These are phyloP conservation scores for Geosmithia morbida DNA, from an alignment of 2,329 filamentous ascomycete species.

Conservation along the genomic window DNA sequence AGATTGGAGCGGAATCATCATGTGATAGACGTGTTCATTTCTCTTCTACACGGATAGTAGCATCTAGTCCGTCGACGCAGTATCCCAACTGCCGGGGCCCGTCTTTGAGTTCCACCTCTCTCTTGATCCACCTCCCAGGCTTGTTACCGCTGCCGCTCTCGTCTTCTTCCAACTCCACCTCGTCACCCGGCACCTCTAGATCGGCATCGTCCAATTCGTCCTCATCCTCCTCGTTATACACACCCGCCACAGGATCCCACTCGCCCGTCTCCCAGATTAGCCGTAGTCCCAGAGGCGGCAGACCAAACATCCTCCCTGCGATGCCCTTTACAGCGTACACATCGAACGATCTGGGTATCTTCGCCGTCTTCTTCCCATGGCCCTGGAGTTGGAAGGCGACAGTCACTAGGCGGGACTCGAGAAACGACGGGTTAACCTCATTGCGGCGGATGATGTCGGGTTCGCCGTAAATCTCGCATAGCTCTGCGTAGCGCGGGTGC, in stretches of 20 bases:
- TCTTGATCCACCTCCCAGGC: constrained; percentile 51
- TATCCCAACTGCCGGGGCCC: constrained; percentile 73
- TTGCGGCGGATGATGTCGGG: constrained; percentile 45
- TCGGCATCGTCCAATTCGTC: constrained; percentile 38
- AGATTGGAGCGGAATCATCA: not conserved
- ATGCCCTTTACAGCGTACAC: constrained; percentile 73
- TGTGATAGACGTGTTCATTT: not conserved
- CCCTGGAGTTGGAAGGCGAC: constrained; percentile 35
- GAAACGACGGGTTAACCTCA: constrained; percentile 58
- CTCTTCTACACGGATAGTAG: constrained; percentile 53
- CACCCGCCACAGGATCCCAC: constrained; percentile 62
- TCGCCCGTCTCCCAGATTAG: constrained; percentile 85
- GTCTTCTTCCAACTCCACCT: constrained; percentile 11
- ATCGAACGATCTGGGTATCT: constrained; percentile 63
- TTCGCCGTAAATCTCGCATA: constrained; percentile 65
- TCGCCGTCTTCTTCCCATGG: constrained; percentile 16
- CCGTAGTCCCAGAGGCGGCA: constrained; percentile 47
- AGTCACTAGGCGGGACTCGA: constrained; percentile 62
- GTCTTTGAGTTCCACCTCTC: constrained; percentile 68
- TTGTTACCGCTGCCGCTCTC: constrained; percentile 9
- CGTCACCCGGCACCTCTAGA: constrained; percentile 15
- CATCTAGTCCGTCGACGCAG: constrained; percentile 62
- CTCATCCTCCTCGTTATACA: constrained; percentile 41
- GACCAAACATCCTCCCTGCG: constrained; percentile 53
- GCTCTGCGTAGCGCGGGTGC: constrained; percentile 58